Base-by-base conservation (phyloP, 78 protist species). In the Carpediemonas membranifera region DNA sequence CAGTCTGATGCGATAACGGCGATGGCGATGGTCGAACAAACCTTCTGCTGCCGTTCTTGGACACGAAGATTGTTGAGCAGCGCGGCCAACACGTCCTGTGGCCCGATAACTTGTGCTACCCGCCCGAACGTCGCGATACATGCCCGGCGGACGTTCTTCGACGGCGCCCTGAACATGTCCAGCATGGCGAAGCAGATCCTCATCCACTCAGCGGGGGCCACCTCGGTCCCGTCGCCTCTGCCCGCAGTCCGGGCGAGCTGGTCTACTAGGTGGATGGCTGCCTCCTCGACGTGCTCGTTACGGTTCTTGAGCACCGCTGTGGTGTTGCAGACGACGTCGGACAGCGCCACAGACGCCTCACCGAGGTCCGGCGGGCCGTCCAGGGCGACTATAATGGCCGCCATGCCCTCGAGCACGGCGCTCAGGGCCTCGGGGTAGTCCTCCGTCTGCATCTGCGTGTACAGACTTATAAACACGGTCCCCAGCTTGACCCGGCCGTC, bases 11-110 rank as follows among this genome's bases (percentile, higher is more conserved):
- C 97, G 5, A 96, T 95, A 77, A 96, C 87, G 56, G 98, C 98
- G 36, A 96, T 92, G 56, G 98, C 99, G 21, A 96, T 89, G 1
- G 98, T 93, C 28, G 98, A 93, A 87, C 97, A 92, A 61, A 96
- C 96, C 16, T 98, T 83, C 41, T 85, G 78, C 68, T 84, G 90
- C 9, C 99, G 80, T 56, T 96, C 98, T 54, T 93, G 98, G 47
- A 92, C 95, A n/a, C 82, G 82, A 60, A 96, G 87, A 73, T 96
- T 96, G 69, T 90, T 88, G 25, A 96, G 79, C 39, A 96, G 87
- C 19, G 96, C 87, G 7, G 85, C 81, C n/a, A 96, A 81, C 44
- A 96, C 97, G 39, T 93, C 97, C 43, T 83, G 91, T 1, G 98
- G 98, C 14, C 98, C 97, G 36, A 96, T 83, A 16, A 94, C 98